phyloP scores from a whole-genome alignment of 2,329 filamentous ascomycete species.

The Biscogniauxia sp. region DNA sequence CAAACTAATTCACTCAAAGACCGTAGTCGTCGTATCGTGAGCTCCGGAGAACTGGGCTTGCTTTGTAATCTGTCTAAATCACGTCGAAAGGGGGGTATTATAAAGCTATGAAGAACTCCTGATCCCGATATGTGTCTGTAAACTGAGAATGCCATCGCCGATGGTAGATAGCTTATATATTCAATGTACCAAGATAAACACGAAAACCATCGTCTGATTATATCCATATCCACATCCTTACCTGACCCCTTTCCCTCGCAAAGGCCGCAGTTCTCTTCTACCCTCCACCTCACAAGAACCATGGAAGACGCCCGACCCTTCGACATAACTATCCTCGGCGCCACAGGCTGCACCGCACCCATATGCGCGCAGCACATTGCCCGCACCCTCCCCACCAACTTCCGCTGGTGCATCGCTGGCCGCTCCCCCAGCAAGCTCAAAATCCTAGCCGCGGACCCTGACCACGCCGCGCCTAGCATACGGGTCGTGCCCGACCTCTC shows the following conservation, averaged over 20 bases:
- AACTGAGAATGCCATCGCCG: not conserved
- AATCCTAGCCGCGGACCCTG: slow-evolving; percentile 49
- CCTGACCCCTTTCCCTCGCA: not conserved
- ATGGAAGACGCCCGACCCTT: slow-evolving; percentile 38
- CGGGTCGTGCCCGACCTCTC: slow-evolving; percentile 12
- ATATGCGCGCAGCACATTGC: slow-evolving; percentile 61
- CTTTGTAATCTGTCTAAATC: not conserved
- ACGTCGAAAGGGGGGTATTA: not conserved
- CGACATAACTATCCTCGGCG: slow-evolving; percentile 62
- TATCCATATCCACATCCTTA: not conserved
- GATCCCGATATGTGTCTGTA: not conserved
- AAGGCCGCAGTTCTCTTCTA: not conserved
- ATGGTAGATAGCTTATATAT: too few relatives aligned
- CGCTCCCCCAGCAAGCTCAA: slow-evolving; percentile 59
- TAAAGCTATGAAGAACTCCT: not conserved
- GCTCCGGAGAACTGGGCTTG: not conserved
- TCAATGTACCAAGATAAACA: too few relatives aligned
- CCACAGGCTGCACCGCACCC: slow-evolving; percentile 66
- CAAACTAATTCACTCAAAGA: not conserved
- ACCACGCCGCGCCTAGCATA: slow-evolving; percentile 54
- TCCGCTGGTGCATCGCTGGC: slow-evolving; percentile 67
- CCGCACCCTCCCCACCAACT: slow-evolving; percentile 54
- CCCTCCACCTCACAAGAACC: not conserved
- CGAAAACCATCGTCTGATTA: too few relatives aligned
- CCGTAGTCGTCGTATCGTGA: not conserved